These are phyloP conservation scores for Batrachochytrium dendrobatidis DNA, from an alignment of 371 early-diverging fungal genomes.

Conservation along the genomic window DNA sequence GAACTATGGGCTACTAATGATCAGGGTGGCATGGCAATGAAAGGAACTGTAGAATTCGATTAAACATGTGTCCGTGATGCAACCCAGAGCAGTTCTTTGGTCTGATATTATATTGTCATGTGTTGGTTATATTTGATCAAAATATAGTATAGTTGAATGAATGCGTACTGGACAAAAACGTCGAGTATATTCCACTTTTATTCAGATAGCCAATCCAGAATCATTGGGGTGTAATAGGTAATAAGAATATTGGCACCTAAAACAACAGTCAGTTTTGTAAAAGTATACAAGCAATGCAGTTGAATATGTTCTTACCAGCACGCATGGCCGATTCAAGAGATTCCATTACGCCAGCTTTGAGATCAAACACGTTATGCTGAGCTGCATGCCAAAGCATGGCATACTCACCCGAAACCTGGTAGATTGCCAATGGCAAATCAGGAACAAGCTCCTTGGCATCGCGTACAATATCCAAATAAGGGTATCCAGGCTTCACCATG, in stretches of 20 bases:
- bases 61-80: not conserved
- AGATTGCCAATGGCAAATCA: constrained; percentile 45
- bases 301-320: constrained; percentile 57
- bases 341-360: constrained; percentile 79
- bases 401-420: constrained; percentile 88
- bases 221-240: constrained; percentile 89
- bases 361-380: constrained; percentile 76
- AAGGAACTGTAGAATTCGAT: constrained; percentile 44
- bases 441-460: constrained; percentile 73
- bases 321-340: constrained; percentile 72
- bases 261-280: not conserved
- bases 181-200: not conserved
- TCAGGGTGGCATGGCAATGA: constrained; percentile 62
- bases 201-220: constrained; percentile 68
- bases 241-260: constrained; percentile 74
- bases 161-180: too few species aligned
- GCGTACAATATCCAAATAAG: constrained; percentile 90
- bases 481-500: constrained; percentile 94
- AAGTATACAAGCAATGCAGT: not conserved
- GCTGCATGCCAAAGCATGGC: constrained; percentile 89
- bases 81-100: not conserved
- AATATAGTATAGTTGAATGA: too few species aligned
- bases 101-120: not conserved
- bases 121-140: too few species aligned
- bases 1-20: constrained; percentile 67